phyloP scores from a whole-genome alignment of 495 filamentous ascomycete genomes.

The Talaromyces nanjingensis region DNA sequence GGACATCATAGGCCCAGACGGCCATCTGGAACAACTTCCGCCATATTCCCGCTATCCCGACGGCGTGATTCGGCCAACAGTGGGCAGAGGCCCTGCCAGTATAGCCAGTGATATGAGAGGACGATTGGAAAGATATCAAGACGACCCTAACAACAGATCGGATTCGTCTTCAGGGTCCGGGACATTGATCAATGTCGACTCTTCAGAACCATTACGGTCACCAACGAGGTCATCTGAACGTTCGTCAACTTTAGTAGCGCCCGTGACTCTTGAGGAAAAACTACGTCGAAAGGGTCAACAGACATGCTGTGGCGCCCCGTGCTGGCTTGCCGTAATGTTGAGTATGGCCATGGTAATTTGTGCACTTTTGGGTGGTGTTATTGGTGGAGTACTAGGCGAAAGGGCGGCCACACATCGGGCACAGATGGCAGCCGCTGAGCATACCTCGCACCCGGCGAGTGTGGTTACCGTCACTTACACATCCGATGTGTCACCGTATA shows the following conservation, averaged over 20 bases:
- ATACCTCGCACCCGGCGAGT: slow-evolving; percentile 18
- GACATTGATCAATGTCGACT: slow-evolving; percentile 16
- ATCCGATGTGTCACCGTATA: slow-evolving; percentile 58
- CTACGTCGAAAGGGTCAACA: slow-evolving; percentile 50
- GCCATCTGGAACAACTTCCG: slow-evolving; percentile 82
- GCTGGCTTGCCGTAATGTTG: slow-evolving; percentile 59
- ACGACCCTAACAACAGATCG: slow-evolving; percentile 26
- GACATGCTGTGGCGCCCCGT: slow-evolving; percentile 57
- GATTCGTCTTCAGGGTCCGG: slow-evolving; percentile 40
- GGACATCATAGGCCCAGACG: slow-evolving; percentile 82
- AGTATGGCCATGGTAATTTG: slow-evolving; percentile 48
- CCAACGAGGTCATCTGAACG: not conserved
- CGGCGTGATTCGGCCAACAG: slow-evolving; percentile 28
- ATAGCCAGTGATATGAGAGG: slow-evolving; percentile 8
- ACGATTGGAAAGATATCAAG: slow-evolving; percentile 5
- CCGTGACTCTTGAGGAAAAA: slow-evolving; percentile 46
- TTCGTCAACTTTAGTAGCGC: slow-evolving; percentile 21
- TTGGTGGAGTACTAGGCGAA: slow-evolving; percentile 49
- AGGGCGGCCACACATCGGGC: slow-evolving; percentile 25
- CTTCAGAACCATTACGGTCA: slow-evolving; percentile 2
- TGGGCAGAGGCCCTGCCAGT: slow-evolving; percentile 4
- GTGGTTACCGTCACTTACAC: slow-evolving; percentile 45
- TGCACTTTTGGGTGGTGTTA: slow-evolving; percentile 49
- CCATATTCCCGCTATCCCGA: slow-evolving; percentile 81
- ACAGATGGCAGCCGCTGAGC: slow-evolving; percentile 15